phyloP scores from a whole-genome alignment of 2,329 filamentous ascomycete species.

The Emydomyces testavorans region DNA sequence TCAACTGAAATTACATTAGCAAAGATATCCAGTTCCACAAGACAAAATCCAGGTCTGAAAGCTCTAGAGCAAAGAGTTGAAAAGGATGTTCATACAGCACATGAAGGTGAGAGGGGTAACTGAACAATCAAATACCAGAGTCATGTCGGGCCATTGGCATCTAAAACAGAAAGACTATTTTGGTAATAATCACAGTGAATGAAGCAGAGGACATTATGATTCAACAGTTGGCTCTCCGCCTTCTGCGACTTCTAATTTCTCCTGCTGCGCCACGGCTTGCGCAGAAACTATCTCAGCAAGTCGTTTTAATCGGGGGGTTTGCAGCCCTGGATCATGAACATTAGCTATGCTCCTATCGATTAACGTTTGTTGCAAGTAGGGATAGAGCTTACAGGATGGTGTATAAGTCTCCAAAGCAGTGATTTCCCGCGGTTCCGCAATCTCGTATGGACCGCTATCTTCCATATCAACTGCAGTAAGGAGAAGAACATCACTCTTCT shows the following conservation, averaged over 20 bases:
- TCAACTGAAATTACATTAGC: slow-evolving; percentile 6
- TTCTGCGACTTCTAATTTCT: slow-evolving; percentile 53
- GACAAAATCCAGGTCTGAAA: slow-evolving; percentile 2
- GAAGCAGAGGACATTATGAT: slow-evolving; percentile 8
- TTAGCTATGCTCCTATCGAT: not conserved
- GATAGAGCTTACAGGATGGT: slow-evolving; percentile 64
- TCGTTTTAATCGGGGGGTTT: slow-evolving; percentile 89
- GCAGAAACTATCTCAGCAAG: slow-evolving; percentile 96
- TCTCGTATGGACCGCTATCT: slow-evolving; percentile 95
- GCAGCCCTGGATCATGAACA: slow-evolving; percentile 56
- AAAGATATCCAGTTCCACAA: slow-evolving; percentile 7
- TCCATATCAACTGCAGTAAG: slow-evolving; percentile 97
- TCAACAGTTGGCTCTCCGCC: slow-evolving; percentile 19
- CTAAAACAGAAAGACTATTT: not conserved
- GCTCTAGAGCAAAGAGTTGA: not conserved
- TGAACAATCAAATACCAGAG: slow-evolving; percentile 8
- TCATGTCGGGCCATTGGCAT: not conserved
- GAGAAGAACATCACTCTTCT: slow-evolving; percentile 94
- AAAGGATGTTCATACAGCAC: slow-evolving; percentile 8
- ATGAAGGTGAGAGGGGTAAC: slow-evolving; percentile 8
- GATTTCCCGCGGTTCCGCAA: slow-evolving; percentile 90
- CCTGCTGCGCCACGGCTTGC: slow-evolving; percentile 90
- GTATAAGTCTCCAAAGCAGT: slow-evolving; percentile 97
- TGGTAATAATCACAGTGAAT: slow-evolving; percentile 5
- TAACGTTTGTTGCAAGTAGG: not conserved